Conservation (phyloP, 768 basidiomycete species). For the Cyclocybe aegerita region DNA sequence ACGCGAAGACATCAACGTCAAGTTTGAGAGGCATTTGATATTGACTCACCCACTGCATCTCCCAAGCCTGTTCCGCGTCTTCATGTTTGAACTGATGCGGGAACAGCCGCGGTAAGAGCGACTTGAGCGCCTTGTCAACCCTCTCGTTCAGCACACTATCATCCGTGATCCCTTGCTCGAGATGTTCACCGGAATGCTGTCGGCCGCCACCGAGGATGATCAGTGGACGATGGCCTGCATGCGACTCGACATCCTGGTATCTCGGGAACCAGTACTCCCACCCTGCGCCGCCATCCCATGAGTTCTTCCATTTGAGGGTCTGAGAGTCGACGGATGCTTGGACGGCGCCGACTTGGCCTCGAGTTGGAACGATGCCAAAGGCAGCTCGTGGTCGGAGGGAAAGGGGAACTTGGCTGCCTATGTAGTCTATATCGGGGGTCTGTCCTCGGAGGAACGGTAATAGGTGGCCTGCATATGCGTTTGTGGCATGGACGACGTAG, state of each 20-base stretch:
- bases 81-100: conserved; percentile 44
- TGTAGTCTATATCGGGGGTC: background rate
- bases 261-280: conserved; percentile 87
- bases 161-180: conserved; percentile 54
- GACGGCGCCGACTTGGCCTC: conserved; percentile 62
- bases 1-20: background rate
- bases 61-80: conserved; percentile 43
- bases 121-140: conserved; percentile 50
- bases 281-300: conserved; percentile 48
- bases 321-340: conserved; percentile 35
- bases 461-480: conserved; percentile 77
- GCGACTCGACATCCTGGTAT: conserved; percentile 13
- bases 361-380: conserved; percentile 58
- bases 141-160: conserved; percentile 51
- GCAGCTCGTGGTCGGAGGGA: conserved; percentile 2
- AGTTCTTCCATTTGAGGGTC: conserved; percentile 35
- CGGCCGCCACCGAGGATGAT: conserved; percentile 76
- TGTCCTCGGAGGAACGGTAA: conserved; percentile 46
- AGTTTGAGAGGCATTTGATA: background rate
- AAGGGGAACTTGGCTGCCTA: background rate
- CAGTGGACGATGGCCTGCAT: conserved; percentile 47
- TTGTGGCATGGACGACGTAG: conserved; percentile 83
- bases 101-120: conserved; percentile 60
- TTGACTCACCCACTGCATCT: conserved; percentile 77
- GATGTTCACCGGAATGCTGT: conserved; percentile 24